Evolutionary conservation across 768 basidiomycete species (phyloP).

Genomic region (Amanita subjunquillea): DNA sequence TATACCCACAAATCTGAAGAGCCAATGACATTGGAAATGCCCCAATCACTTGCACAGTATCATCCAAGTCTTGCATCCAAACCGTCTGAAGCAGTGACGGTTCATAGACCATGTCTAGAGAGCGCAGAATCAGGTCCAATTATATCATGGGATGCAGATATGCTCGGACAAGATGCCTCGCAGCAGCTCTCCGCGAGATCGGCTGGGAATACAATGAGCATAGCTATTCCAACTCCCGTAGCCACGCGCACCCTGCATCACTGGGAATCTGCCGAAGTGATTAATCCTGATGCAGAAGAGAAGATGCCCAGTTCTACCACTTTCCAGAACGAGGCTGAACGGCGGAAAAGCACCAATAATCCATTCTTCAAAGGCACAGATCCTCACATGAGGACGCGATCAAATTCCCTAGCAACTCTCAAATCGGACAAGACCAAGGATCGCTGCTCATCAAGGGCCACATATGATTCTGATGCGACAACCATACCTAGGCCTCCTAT

Average conservation of each 20-base stretch:
- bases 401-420: constrained; percentile 31
- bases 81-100: constrained; percentile 3
- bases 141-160: constrained; percentile 34
- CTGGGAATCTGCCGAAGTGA: constrained; percentile 53
- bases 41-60: constrained; percentile 48
- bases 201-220: constrained; percentile 35
- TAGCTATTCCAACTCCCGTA: constrained; percentile 54
- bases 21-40: constrained; percentile 25
- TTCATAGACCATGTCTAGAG: constrained; percentile 28
- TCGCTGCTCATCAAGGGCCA: constrained; percentile 18
- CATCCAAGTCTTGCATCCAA: constrained; percentile 34
- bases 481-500: constrained; percentile 22
- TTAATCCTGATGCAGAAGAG: constrained; percentile 22
- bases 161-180: background rate
- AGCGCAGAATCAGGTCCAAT: constrained; percentile 30
- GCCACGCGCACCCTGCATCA: constrained; percentile 40
- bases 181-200: background rate
- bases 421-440: constrained; percentile 29
- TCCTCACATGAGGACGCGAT: constrained; percentile 17
- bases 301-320: constrained; percentile 12
- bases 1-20: constrained; percentile 40
- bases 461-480: constrained; percentile 29
- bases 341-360: constrained; percentile 31
- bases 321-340: constrained; percentile 14
- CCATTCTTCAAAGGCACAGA: constrained; percentile 29